Evolutionary conservation across 371 early-diverging fungal genomes (phyloP), one percentile per base, ranked within the genome.

Genomic region (Mortierella sp.): DNA sequence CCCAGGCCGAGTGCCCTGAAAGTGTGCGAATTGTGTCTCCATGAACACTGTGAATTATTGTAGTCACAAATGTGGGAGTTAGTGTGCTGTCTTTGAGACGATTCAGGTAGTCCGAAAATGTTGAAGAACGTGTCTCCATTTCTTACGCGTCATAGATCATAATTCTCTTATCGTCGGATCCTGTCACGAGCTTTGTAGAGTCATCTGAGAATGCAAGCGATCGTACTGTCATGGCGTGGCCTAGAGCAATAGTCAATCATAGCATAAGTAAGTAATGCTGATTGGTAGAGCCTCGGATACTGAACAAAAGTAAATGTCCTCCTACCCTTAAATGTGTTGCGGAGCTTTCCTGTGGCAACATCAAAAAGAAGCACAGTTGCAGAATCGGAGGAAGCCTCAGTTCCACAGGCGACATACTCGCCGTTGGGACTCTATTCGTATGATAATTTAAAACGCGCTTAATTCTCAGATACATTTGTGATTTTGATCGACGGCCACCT

Each of bases 91-190:
- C 36, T 41, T 19, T 7, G 58, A 36, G 16, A 47, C 36, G 36
- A 36, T 36, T 36, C 36, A 1, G 7, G 21, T 16, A 11, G 3
- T 8, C 16, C 15, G 13, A 58, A 58, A 3, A 8, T 2, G 55
- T 1, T 22, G 55, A 10, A 32, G 43, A 43, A 3, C 10, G 43
- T 15, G 1, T 43, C 5, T 32, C 15, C 13, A 16, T 13, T 58
- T 61, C 76, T 69, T 90, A 91, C 84, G 94, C 92, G 78, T 96
- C 96, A 74, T 94, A 92, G 16, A 96, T 87, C 82, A 94, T 90
- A 59, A 96, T 91, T 21, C 94, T 88, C 74, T 92, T 92, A 77
- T 96, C 95, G 67, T 96, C 96, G 52, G 92, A 91, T 43, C 92
- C 94, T 24, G 94, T 92, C 57, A 95, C 86, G 15, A 95, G 83